These are phyloP conservation scores for Exophiala sideris DNA, from an alignment of 2,329 filamentous ascomycete species.

Conservation along the genomic window DNA sequence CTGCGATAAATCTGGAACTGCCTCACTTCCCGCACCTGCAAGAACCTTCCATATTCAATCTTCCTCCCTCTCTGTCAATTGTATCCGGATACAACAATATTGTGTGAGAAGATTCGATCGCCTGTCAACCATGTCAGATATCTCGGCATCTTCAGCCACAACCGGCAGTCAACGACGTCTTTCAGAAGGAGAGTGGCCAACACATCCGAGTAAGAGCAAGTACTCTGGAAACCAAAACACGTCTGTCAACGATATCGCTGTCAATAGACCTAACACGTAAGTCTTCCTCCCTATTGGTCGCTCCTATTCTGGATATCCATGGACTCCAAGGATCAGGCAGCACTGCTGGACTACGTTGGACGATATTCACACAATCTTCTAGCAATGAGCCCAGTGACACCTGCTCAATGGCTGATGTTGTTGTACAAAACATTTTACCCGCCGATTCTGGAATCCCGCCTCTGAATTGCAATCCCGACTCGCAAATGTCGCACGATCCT, in stretches of 20 bases:
- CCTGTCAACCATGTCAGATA: constrained; percentile 6
- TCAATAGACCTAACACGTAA: constrained; percentile 6
- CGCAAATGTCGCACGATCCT: not conserved
- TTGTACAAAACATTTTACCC: too few relatives aligned
- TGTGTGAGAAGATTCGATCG: not conserved
- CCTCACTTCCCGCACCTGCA: not conserved
- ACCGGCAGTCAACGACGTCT: too few relatives aligned
- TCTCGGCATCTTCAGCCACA: not conserved
- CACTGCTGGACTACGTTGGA: not conserved
- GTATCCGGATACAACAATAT: too few relatives aligned
- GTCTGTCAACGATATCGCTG: not conserved
- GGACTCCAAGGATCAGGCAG: too few relatives aligned
- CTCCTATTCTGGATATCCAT: not conserved
- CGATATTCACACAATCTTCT: too few relatives aligned
- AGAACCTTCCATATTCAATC: not conserved
- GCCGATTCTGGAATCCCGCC: not conserved
- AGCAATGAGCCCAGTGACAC: too few relatives aligned
- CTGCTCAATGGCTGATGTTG: not conserved
- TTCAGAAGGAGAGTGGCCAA: not conserved
- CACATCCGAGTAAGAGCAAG: constrained; percentile 11
- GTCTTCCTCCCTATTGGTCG: constrained; percentile 1
- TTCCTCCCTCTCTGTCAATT: not conserved
- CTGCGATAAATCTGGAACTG: not conserved
- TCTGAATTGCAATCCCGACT: not conserved
- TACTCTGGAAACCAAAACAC: constrained; percentile 3